Base-by-base conservation (phyloP, 257 asterid species). In the Solanum ahanhuiri region DNA sequence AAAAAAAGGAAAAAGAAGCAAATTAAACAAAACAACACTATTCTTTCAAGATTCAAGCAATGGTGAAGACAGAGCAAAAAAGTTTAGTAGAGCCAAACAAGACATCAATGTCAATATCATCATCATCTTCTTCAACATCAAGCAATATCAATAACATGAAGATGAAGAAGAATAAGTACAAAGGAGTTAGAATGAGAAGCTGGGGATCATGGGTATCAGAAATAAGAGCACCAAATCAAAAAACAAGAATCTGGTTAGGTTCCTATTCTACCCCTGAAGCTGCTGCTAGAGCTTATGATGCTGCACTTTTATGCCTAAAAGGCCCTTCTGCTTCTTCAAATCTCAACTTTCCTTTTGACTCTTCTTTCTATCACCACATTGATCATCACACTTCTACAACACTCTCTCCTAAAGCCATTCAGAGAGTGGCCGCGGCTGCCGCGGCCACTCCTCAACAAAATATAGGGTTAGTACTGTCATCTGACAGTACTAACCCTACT, bases 161-260 rank as follows among this genome's bases (percentile, higher is more conserved):
- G 60, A 76, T 43, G 23, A 76, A 35, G 51, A 95, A 95, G 89
- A 96, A 92, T 90, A 94, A 91, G 92, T 96, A 90, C 94, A 96
- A 95, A 83, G 99, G 99, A 17, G 99, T 96, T 9, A 93, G 98
- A 88, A 96, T 96, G 99, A 92, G 99, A 48, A 95, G 94, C 83
- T 95, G 98, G 98, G 98, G 98, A 34, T 93, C 98, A 82, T 95
- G 92, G 92, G 98, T 95, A 17, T 94, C 98, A 1, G 99, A 96
- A 86, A 93, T 96, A 28, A 90, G 99, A 85, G 99, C 99, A 9
- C 99, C 98, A 1, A 95, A 96, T 85, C 99, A 94, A 25, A 96
- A 96, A 66, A 93, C 98, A 45, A 89, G 98, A 88, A 96, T 96
- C 14, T 96, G 99, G 99, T 76, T 96, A 28, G 99, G 99, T 6